Percentiles rank a stretch among this genome's conserved stretches.
These are phyloP conservation scores for Candida rishiriensis DNA, from an alignment of 805 yeast genomes.

Conservation along the genomic window DNA sequence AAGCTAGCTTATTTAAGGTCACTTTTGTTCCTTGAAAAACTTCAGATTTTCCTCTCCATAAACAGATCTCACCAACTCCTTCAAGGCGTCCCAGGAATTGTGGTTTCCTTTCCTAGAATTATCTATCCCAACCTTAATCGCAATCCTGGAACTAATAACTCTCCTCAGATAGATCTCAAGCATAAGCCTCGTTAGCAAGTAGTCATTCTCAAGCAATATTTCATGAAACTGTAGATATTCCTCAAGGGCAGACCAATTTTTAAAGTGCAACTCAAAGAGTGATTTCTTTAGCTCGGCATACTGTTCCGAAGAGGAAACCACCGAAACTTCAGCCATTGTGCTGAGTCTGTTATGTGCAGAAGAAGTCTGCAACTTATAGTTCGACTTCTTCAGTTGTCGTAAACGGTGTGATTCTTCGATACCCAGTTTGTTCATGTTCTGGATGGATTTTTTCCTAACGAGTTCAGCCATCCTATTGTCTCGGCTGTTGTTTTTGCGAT, in stretches of 20 bases:
- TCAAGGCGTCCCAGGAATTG: slow-evolving; percentile 35
- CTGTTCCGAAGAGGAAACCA: slow-evolving; percentile 25
- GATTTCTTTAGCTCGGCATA: slow-evolving; percentile 15
- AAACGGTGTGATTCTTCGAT: background rate
- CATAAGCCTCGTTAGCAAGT: slow-evolving; percentile 22
- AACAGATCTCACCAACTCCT: slow-evolving; percentile 51
- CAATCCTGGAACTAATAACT: slow-evolving; percentile 27
- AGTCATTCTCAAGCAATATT: slow-evolving; percentile 22
- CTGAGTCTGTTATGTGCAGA: slow-evolving; percentile 14
- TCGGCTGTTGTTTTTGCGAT: background rate
- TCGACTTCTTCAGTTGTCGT: background rate
- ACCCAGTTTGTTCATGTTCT: slow-evolving; percentile 10
- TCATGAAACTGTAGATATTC: slow-evolving; percentile 8
- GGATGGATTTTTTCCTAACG: slow-evolving; percentile 6
- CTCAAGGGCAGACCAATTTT: slow-evolving; percentile 14
- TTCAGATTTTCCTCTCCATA: slow-evolving; percentile 33
- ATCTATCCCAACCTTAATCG: slow-evolving; percentile 22
- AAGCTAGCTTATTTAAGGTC: background rate
- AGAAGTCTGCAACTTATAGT: background rate
- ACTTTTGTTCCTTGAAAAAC: slow-evolving; percentile 19
- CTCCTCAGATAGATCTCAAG: slow-evolving; percentile 30
- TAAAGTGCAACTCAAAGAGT: slow-evolving; percentile 12
- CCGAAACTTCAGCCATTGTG: slow-evolving; percentile 22
- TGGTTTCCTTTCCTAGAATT: slow-evolving; percentile 19
- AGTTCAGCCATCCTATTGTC: background rate